phyloP scores from a whole-genome alignment of 169 alveolate genomes.

The Cryptosporidium parvum region DNA sequence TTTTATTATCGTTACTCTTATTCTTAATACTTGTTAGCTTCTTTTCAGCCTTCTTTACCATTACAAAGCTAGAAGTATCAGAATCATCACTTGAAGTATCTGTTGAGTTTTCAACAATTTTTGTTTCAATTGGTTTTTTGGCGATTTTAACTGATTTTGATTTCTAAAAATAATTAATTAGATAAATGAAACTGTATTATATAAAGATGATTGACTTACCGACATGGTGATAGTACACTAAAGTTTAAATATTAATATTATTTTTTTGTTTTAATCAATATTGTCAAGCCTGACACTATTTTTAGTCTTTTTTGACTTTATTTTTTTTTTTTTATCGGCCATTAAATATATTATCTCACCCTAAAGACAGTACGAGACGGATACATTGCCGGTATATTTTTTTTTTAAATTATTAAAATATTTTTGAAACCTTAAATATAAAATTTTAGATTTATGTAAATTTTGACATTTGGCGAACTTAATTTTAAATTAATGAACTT shows the following conservation, averaged over 20 bases:
- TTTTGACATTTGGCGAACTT: not conserved
- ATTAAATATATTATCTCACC: constrained; percentile 41
- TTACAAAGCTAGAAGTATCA: constrained; percentile 59
- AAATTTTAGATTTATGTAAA: constrained; percentile 6
- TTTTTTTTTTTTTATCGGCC: not conserved
- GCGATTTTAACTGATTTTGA: constrained; percentile 1
- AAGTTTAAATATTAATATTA: not conserved
- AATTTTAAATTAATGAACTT: not conserved
- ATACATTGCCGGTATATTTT: constrained; percentile 48
- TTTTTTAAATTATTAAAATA: not conserved
- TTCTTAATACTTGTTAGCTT: not conserved
- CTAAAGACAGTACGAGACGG: constrained; percentile 48
- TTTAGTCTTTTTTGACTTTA: not conserved
- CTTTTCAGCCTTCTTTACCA: constrained; percentile 60
- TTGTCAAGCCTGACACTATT: constrained; percentile 29
- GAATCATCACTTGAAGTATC: constrained; percentile 74
- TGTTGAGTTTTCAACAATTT: not conserved
- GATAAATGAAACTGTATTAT: not conserved
- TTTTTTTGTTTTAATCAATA: not conserved
- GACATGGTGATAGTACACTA: constrained; percentile 21
- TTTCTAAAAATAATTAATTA: constrained; percentile 1
- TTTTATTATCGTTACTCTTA: not conserved
- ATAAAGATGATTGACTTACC: constrained; percentile 17
- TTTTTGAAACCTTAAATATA: not conserved
- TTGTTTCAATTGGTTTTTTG: constrained; percentile 40